Base-by-base conservation (phyloP, 2,329 filamentous ascomycete species). In the Incumbomyces lentus region DNA sequence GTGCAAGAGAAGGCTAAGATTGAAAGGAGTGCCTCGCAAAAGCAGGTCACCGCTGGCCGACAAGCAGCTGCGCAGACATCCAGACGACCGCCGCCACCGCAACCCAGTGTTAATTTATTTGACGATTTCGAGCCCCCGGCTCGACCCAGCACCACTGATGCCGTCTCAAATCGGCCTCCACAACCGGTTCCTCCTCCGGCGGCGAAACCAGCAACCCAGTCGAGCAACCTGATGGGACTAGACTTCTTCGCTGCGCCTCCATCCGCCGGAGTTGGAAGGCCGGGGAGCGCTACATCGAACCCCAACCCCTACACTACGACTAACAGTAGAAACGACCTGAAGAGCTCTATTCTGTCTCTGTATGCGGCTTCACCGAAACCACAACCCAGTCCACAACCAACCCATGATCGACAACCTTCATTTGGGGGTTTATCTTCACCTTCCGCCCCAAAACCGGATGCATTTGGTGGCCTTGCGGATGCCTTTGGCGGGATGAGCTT, bases 331-430 rank as follows among this genome's bases (percentile, higher is more conserved):
- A 89, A 90, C 2, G 92, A 98, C 62, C 71, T 98, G 50, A 98
- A 98, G 68, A 90, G 95, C 65, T 96, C 90, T 2, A 98, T 98
- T 50, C 69, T 98, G 40, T 98, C 92, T 6, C 75, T 98, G 13
- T 98, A 98, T 62, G 87, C 89, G 10, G 84, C 86, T 6, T 79
- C 79, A 4, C 84, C 88, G 1, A 84, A 87, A 60, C 80, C 86
- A n/a, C 83, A 85, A 56, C 72, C 78, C 46, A 68, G 68, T 46
- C 61, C 69, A 32, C 62, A 66, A 17, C 62, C 67, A 17, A 68
- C 72, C 26, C 81, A 84, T 61, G 70, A 71, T 31, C 73, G 76
- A 11, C 74, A 74, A 33, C 72, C 74, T 22, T 81, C 81, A 0
- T 85, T 89, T 58, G 79, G 83, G 14, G 77, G 78, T 43, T 75